Conservation (phyloP, 2,329 filamentous ascomycete genomes). For the Aspergillus ibericus region DNA sequence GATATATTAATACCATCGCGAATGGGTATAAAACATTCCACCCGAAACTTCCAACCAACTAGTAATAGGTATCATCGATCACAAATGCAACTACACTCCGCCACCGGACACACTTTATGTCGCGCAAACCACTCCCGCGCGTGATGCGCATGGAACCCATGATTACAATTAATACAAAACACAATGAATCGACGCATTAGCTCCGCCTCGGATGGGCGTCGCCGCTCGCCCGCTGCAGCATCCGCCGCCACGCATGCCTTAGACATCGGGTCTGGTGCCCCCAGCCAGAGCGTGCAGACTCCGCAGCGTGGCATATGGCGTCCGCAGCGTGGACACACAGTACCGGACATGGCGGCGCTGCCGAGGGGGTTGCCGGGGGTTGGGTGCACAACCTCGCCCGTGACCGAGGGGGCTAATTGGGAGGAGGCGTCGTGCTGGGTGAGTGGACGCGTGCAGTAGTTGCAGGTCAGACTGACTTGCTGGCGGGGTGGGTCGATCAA, state of each 20-base stretch:
- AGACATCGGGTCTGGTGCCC: slow-evolving; percentile 56
- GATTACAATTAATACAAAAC: slow-evolving; percentile 63
- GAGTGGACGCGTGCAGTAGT: slow-evolving; percentile 60
- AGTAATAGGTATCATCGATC: slow-evolving; percentile 34
- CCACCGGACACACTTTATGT: slow-evolving; percentile 42
- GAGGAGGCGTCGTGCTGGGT: slow-evolving; percentile 46
- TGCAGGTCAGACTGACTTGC: slow-evolving; percentile 60
- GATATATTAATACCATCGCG: too few species aligned
- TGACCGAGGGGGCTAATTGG: slow-evolving; percentile 25
- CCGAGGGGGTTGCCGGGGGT: slow-evolving; percentile 39
- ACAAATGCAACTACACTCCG: slow-evolving; percentile 44
- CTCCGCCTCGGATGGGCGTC: slow-evolving; percentile 40
- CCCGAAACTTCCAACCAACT: background rate
- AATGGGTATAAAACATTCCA: slow-evolving; percentile 14
- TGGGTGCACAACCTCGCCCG: slow-evolving; percentile 36
- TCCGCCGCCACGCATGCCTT: slow-evolving; percentile 38
- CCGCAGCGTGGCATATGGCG: slow-evolving; percentile 63
- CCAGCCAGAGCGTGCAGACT: slow-evolving; percentile 63
- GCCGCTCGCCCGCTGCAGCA: slow-evolving; percentile 26
- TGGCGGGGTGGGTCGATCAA: slow-evolving; percentile 52
- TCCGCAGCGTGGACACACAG: slow-evolving; percentile 62
- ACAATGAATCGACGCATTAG: slow-evolving; percentile 57
- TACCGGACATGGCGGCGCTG: slow-evolving; percentile 45
- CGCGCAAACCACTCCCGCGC: slow-evolving; percentile 60
- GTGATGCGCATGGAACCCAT: slow-evolving; percentile 65